These are phyloP conservation scores for Anthostomella pinea DNA, from an alignment of 2,329 filamentous ascomycete genomes.

Conservation along the genomic window DNA sequence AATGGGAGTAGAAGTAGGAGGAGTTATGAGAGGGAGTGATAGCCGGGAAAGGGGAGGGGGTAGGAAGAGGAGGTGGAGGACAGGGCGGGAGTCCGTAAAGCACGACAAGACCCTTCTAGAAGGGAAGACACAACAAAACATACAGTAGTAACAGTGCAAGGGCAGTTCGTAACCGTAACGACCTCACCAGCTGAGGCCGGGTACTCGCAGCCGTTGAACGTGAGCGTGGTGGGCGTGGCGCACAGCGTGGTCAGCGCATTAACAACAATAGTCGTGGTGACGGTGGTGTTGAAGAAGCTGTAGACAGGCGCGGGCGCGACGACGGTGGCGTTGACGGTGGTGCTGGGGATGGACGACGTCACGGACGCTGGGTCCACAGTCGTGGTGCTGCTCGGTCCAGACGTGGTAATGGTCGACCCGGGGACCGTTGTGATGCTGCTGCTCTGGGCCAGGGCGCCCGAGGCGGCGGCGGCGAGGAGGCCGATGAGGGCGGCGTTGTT, in stretches of 20 bases:
- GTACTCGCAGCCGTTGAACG: slow-evolving; percentile 49
- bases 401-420: slow-evolving; percentile 3
- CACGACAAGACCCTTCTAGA: too few species aligned
- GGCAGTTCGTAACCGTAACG: slow-evolving; percentile 54
- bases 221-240: slow-evolving; percentile 49
- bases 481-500: slow-evolving; percentile 24
- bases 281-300: slow-evolving; percentile 27
- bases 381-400: not conserved
- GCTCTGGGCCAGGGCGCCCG: slow-evolving; percentile 19
- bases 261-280: slow-evolving; percentile 25
- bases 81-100: too few species aligned
- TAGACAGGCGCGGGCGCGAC: slow-evolving; percentile 18
- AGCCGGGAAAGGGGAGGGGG: not conserved
- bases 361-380: slow-evolving; percentile 5
- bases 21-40: too few species aligned
- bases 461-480: slow-evolving; percentile 25
- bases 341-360: slow-evolving; percentile 1
- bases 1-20: too few species aligned
- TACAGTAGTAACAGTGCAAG: slow-evolving; percentile 43
- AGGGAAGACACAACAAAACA: slow-evolving; percentile 7
- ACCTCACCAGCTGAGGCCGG: slow-evolving; percentile 52
- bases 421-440: slow-evolving; percentile 2
- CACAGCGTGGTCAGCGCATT: slow-evolving; percentile 33
- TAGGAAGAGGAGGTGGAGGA: too few species aligned
- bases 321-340: too few species aligned